A percentile compares a stretch with the other conserved stretches of the same genome.
Conservation (phyloP, 331 rosid species). For the Cucumis variabilis region DNA sequence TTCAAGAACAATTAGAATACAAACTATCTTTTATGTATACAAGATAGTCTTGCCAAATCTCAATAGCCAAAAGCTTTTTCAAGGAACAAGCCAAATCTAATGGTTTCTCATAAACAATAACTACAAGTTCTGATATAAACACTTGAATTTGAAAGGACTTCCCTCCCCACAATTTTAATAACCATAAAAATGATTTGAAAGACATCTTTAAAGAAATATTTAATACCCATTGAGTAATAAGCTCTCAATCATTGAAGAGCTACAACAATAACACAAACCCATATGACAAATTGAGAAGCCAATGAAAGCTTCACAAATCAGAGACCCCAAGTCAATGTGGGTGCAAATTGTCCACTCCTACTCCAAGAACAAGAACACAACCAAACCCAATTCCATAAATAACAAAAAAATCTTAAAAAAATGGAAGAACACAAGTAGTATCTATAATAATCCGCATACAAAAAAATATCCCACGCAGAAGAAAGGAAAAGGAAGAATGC, state of each 20-base stretch:
- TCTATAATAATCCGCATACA: background rate
- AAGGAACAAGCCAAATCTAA: background rate
- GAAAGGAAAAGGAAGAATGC: background rate
- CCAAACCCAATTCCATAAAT: conserved; percentile 43
- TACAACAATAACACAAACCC: conserved; percentile 73
- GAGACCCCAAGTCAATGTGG: conserved; percentile 34
- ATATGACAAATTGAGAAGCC: conserved; percentile 58
- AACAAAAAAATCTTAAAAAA: background rate
- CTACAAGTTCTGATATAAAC: background rate
- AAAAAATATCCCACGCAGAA: background rate
- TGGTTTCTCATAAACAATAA: background rate
- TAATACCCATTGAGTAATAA: conserved; percentile 42
- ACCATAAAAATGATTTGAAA: background rate
- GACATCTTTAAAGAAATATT: background rate
- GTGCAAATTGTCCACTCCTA: conserved; percentile 72
- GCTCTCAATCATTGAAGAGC: conserved; percentile 59
- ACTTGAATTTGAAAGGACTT: background rate
- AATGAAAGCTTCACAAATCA: conserved; percentile 56
- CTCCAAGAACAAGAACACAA: conserved; percentile 57
- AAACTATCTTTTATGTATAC: background rate
- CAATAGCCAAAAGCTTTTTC: background rate
- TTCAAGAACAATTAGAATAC: background rate
- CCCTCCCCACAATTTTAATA: background rate
- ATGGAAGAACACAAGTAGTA: background rate
- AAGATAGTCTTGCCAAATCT: background rate